Evolutionary conservation across 495 filamentous ascomycete species (phyloP).

Genomic region (Talaromyces ruber): DNA sequence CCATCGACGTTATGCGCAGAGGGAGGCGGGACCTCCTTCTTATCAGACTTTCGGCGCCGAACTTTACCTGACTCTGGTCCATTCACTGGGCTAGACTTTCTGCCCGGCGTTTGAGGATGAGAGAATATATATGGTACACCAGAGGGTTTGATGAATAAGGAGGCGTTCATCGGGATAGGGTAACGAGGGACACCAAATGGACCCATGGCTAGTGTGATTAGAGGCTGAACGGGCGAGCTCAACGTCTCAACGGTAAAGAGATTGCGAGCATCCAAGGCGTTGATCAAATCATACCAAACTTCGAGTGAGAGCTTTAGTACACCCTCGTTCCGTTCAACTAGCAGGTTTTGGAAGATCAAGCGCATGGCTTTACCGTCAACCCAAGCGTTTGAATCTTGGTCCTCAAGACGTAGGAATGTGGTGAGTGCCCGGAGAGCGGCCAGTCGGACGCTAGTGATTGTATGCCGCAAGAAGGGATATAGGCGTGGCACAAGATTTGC

Average conservation of each 20-base stretch:
- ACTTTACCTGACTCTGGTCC: slow-evolving; percentile 39
- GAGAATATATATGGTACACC: slow-evolving; percentile 64
- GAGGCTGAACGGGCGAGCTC: slow-evolving; percentile 53
- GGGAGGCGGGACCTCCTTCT: slow-evolving; percentile 60
- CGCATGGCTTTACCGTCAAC: slow-evolving; percentile 82
- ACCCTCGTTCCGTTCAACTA: slow-evolving; percentile 82
- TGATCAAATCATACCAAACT: slow-evolving; percentile 75
- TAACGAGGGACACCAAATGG: slow-evolving; percentile 86
- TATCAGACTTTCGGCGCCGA: slow-evolving; percentile 73
- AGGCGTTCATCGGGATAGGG: slow-evolving; percentile 81
- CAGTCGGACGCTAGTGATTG: slow-evolving; percentile 88
- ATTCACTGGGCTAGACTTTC: slow-evolving; percentile 51
- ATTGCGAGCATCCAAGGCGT: slow-evolving; percentile 49
- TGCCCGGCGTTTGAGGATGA: slow-evolving; percentile 34
- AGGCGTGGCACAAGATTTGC: slow-evolving; percentile 84
- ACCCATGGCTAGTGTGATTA: slow-evolving; percentile 73
- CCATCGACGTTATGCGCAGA: slow-evolving; percentile 90
- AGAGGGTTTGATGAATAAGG: slow-evolving; percentile 89
- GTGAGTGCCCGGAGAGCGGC: slow-evolving; percentile 87
- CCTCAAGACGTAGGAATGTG: slow-evolving; percentile 83
- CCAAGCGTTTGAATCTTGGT: slow-evolving; percentile 80
- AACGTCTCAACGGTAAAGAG: slow-evolving; percentile 59
- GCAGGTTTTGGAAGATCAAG: slow-evolving; percentile 85
- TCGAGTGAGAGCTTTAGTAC: slow-evolving; percentile 73
- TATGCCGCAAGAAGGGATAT: slow-evolving; percentile 93